A percentile compares a stretch with the other conserved stretches of the same genome.
phyloP scores from a whole-genome alignment of 179 eudicot species.

The Silene vulgaris region DNA sequence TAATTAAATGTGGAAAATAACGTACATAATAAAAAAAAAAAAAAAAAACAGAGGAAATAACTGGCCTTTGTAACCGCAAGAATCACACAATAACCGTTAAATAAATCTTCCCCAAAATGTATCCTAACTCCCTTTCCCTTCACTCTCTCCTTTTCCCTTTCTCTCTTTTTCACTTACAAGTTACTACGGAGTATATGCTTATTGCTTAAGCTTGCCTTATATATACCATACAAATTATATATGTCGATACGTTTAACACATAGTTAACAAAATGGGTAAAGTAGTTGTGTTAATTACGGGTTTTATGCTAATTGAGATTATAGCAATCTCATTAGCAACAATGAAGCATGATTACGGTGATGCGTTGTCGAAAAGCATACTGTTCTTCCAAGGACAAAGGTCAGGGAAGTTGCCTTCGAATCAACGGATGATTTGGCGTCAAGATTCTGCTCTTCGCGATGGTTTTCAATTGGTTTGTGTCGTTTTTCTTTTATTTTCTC shows the following conservation, averaged over 20 bases:
- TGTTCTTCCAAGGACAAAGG: conserved; percentile 66
- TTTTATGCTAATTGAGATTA: background rate
- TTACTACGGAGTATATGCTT: background rate
- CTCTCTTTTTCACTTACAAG: conserved; percentile 2
- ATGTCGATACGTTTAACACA: background rate
- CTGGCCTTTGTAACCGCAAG: too few relatives aligned
- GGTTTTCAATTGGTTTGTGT: conserved; percentile 42
- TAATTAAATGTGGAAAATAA: too few relatives aligned
- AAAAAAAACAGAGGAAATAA: too few relatives aligned
- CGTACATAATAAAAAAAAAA: too few relatives aligned
- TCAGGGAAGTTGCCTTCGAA: conserved; percentile 55
- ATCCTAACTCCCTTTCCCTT: conserved; percentile 19
- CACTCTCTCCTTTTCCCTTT: conserved; percentile 15
- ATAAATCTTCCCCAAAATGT: background rate
- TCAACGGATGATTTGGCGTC: conserved; percentile 52
- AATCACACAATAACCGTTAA: background rate
- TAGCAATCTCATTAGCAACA: background rate
- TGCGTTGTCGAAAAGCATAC: conserved; percentile 45
- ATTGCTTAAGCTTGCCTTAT: background rate
- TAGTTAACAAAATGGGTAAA: background rate
- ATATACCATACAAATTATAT: background rate
- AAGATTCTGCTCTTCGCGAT: conserved; percentile 50
- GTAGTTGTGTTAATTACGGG: background rate
- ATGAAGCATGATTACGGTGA: conserved; percentile 41
- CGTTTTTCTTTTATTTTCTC: background rate